Base-by-base conservation (phyloP, 495 filamentous ascomycete genomes). In the Hyaloscypha bicolor region DNA sequence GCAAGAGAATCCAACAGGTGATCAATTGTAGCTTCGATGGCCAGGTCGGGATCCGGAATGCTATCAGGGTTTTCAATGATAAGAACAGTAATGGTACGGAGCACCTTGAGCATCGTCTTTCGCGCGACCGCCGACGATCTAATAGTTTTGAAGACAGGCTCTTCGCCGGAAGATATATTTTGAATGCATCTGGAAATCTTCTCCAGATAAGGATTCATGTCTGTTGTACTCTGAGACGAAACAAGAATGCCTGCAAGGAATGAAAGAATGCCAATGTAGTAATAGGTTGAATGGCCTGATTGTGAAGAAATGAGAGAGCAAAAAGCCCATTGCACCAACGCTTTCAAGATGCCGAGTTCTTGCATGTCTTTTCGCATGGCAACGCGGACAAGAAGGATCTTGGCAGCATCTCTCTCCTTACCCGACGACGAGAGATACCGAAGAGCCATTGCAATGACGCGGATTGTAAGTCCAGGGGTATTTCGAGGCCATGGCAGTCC, bases 331-430 rank as follows among this genome's bases (percentile, higher is more conserved):
- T 83, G 70, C 5, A 91, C 83, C 29, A 94, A 72, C 0, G 81
- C 78, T 16, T 85, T 78, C 37, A 96, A 79, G 2, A 97, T 79
- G 3, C 90, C 88, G 16, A 93, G 73, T 45, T 85, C 79, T 74
- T 91, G 88, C 94, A 98, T 97, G 75, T 99, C 95, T 48, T 85
- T 86, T 21, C 96, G 85, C 67, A 94, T 82, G n/a, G 88, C 84
- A 22, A 98, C 80, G 22, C 93, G 85, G 12, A 93, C 90, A 35
- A 99, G 79, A n/a, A 97, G 80, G 11, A 85, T 81, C 39, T 88
- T 92, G 11, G 94, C 93, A 21, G 93, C 92, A 76, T 95, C 92
- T 58, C 91, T 87, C 74, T 97, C 93, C 74, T 96, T 97, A 3
- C 93, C 91, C 0, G 95, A 80, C 2, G 83, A 85, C 33, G 85